Evolutionary conservation across 2,329 filamentous ascomycete species (phyloP), one percentile per base, ranked within the genome.

Genomic region (Calonectria naviculata): DNA sequence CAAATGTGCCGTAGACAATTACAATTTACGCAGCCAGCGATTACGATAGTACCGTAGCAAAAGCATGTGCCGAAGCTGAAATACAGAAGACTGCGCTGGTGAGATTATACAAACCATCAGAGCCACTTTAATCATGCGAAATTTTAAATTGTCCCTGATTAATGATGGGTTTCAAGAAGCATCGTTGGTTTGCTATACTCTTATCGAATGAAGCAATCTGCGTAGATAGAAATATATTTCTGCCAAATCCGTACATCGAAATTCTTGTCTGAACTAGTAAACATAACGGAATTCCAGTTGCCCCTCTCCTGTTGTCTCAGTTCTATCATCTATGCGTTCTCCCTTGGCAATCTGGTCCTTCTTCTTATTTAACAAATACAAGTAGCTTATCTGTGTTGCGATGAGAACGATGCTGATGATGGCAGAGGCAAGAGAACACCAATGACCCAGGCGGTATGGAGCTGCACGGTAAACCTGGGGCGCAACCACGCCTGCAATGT

Each of bases 401-500:
- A 42, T 60, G 3, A 60, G 54, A 19, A 19, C 54, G 13, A 60
- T 60, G 54, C 34, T 28, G 15, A 60, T 60, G 15, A 60, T 26
- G 5, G 21, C 36, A 41, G 54, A 60, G 24, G 21, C 81, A 1
- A 82, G 70, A 0, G 78, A 80, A 52, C 76, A 77, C 28, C 42
- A 29, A 29, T 78, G 75, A 0, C 82, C 82, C 12, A 84, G 73
- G 8, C 77, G 65, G n/a, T 83, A 84, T 54, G 73, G 80, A 56
- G 71, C 77, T 52, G 62, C 77, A 19, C 80, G 76, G 58, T 83
- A 84, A 26, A 84, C 82, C 71, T 84, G 83, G 1, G 81, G 81
- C 5, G 82, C 78, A 5, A 87, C 83, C 21, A 87, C 82, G 19
- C 86, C 86, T 1, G 86, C 86, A 1, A 81, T 81, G 67, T 88